Percentiles rank a stretch among this genome's conserved stretches.
phyloP scores from a whole-genome alignment of 2,329 filamentous ascomycete genomes.

The Fusarium piperis region DNA sequence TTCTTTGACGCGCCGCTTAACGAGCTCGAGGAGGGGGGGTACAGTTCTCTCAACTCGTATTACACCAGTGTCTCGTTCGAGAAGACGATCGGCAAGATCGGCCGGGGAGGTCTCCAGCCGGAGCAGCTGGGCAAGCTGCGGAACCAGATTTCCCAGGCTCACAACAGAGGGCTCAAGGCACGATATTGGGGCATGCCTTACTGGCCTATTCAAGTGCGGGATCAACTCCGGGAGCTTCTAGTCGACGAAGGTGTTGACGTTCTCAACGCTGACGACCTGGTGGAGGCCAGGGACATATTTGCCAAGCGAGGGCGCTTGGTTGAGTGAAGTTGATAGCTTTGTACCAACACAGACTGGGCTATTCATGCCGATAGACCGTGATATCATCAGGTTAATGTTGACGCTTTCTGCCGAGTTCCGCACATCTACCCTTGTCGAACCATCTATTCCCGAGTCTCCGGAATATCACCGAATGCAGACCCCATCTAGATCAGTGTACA shows the following conservation, averaged over 20 bases:
- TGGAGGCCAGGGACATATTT: slow-evolving; percentile 43
- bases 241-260: slow-evolving; percentile 67
- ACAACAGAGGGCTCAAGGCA: slow-evolving; percentile 62
- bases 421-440: neutral
- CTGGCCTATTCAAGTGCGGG: slow-evolving; percentile 64
- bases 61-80: slow-evolving; percentile 71
- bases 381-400: neutral
- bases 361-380: neutral
- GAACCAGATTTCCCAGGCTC: slow-evolving; percentile 60
- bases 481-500: slow-evolving; percentile 18
- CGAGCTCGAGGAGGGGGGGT: slow-evolving; percentile 49
- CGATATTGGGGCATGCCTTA: slow-evolving; percentile 69
- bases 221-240: slow-evolving; percentile 66
- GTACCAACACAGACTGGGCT: neutral
- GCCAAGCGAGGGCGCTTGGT: neutral
- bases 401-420: slow-evolving; percentile 4
- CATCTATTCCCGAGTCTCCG: slow-evolving; percentile 40
- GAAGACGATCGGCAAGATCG: slow-evolving; percentile 61
- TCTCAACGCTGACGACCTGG: slow-evolving; percentile 70
- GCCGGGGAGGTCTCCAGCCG: slow-evolving; percentile 55
- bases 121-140: slow-evolving; percentile 56
- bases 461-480: slow-evolving; percentile 40
- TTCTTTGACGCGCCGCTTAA: slow-evolving; percentile 74
- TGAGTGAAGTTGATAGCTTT: neutral
- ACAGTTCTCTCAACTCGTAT: slow-evolving; percentile 67